A percentile compares a stretch with the other conserved stretches of the same genome.
Conservation (phyloP, 106 monocot species). For the Acorus calamus region DNA sequence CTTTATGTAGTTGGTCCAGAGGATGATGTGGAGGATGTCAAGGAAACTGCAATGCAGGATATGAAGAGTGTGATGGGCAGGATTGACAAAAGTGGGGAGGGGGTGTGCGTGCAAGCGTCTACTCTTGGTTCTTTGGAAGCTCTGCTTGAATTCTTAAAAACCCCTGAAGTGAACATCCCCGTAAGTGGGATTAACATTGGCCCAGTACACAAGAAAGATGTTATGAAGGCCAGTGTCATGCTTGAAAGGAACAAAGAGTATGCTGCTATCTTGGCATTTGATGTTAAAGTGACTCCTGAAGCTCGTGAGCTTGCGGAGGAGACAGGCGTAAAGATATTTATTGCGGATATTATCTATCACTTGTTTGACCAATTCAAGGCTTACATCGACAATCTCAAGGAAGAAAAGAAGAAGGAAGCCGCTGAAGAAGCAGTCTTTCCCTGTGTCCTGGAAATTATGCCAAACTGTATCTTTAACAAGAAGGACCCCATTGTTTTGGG, state of each 20-base stretch:
- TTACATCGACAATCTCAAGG: constrained; percentile 72
- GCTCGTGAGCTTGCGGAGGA: constrained; percentile 76
- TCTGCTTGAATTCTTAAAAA: constrained; percentile 76
- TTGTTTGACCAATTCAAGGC: constrained; percentile 97
- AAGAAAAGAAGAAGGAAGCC: constrained; percentile 87
- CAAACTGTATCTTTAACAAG: constrained; percentile 89
- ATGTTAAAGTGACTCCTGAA: constrained; percentile 92
- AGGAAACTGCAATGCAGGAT: constrained; percentile 74
- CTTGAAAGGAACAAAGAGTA: constrained; percentile 86
- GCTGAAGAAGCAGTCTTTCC: constrained; percentile 97
- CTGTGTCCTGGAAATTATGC: constrained; percentile 88
- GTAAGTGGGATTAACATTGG: constrained; percentile 87
- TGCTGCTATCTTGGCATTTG: constrained; percentile 90
- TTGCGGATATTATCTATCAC: constrained; percentile 97
- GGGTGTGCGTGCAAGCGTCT: constrained; percentile 97
- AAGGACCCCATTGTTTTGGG: constrained; percentile 98
- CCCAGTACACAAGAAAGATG: constrained; percentile 96
- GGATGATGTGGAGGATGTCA: constrained; percentile 65
- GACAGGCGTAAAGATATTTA: constrained; percentile 73
- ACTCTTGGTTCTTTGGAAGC: constrained; percentile 97
- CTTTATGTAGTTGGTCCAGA: constrained; percentile 70
- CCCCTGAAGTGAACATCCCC: constrained; percentile 77
- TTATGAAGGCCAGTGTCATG: constrained; percentile 97
- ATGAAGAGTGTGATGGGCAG: constrained; percentile 73
- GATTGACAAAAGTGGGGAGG: constrained; percentile 92